Conservation (phyloP, 23 red algal genomes). For the Agarophyton chilense region DNA sequence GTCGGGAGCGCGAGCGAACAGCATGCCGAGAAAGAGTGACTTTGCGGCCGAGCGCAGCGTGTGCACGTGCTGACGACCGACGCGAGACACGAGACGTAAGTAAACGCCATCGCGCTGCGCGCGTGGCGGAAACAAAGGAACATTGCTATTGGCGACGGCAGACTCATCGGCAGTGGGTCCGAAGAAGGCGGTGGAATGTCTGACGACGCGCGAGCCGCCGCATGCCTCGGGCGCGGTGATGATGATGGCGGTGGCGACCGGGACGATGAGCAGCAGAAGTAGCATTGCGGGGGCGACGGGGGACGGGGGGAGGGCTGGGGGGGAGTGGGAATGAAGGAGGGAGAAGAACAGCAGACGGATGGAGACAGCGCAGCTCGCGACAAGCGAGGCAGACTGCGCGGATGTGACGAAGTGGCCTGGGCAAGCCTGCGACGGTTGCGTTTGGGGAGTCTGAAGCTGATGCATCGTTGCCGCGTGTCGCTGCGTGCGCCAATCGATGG, state of each 20-base stretch:
- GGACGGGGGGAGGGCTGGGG: not conserved
- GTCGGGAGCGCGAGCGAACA: slow-evolving; percentile 13
- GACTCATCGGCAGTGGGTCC: slow-evolving; percentile 49
- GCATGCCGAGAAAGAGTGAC: slow-evolving; percentile 11
- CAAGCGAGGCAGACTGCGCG: not conserved
- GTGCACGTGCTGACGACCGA: not conserved
- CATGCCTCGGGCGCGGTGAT: slow-evolving; percentile 58
- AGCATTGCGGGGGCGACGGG: slow-evolving; percentile 3
- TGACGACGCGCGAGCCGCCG: slow-evolving; percentile 73
- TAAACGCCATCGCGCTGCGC: slow-evolving; percentile 37
- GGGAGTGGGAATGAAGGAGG: not conserved
- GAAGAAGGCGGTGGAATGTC: slow-evolving; percentile 81
- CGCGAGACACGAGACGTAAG: not conserved
- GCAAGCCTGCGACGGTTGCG: not conserved
- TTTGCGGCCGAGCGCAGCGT: not conserved
- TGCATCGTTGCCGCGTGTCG: slow-evolving; percentile 30
- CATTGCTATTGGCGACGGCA: slow-evolving; percentile 25
- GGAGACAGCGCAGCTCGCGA: not conserved
- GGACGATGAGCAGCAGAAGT: slow-evolving; percentile 30
- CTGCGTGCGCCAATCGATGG: not conserved
- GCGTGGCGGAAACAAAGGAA: slow-evolving; percentile 67
- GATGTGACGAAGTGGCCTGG: not conserved
- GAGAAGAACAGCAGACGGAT: too few species aligned
- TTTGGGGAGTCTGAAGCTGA: not conserved
- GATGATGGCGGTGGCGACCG: slow-evolving; percentile 45